Percentiles rank a stretch among this genome's conserved stretches.
Evolutionary conservation across 208 protist genomes (phyloP).

Genomic region (Leishmania mexicana): DNA sequence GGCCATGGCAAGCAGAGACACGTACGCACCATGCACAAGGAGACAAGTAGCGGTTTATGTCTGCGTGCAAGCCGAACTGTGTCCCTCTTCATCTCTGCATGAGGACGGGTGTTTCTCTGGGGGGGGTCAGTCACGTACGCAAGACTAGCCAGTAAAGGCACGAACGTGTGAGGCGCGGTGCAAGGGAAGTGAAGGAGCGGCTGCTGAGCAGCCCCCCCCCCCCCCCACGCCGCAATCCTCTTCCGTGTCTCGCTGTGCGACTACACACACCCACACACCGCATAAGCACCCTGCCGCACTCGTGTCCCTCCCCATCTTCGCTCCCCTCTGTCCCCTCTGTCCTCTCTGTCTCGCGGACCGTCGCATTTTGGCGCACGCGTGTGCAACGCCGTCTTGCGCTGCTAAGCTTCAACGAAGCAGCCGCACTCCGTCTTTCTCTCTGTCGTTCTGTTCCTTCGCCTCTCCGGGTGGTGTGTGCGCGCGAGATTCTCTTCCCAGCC

Average conservation of each 20-base stretch:
- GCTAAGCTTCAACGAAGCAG: neutral
- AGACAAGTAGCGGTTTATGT: neutral
- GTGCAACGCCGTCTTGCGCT: neutral
- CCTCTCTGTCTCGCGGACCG: conserved; percentile 17
- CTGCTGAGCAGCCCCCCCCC: neutral
- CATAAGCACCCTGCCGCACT: neutral
- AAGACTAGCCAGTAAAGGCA: neutral
- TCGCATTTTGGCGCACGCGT: neutral
- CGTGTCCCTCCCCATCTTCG: neutral
- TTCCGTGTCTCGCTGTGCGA: neutral
- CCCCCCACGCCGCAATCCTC: neutral
- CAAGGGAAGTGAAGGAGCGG: neutral
- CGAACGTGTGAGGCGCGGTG: neutral
- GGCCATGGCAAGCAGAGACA: neutral
- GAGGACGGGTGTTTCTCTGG: neutral
- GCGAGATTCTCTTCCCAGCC: neutral
- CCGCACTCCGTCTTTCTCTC: neutral
- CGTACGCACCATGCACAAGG: neutral
- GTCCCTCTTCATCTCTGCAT: neutral
- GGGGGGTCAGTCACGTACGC: neutral
- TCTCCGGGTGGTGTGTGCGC: neutral
- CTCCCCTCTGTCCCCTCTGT: conserved; percentile 10
- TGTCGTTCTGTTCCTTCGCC: neutral
- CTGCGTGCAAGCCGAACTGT: neutral
- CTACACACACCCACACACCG: neutral